phyloP scores from a whole-genome alignment of 495 filamentous ascomycete genomes.

The Annulohypoxylon maeteangense region DNA sequence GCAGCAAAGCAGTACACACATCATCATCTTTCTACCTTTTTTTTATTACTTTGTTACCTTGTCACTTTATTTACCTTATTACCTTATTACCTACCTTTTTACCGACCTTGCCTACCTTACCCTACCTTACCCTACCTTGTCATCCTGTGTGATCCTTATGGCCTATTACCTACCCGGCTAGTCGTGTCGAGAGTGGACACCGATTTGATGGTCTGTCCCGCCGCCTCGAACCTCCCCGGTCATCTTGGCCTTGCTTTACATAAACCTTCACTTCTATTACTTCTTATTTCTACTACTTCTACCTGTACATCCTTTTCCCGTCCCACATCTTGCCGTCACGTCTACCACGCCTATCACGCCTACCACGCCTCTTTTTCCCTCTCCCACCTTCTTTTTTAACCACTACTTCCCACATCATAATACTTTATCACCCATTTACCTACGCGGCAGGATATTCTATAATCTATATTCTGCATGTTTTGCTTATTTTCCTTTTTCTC shows the following conservation, averaged over 20 bases:
- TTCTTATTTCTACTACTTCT: conserved; percentile 14
- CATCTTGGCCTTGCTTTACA: conserved; percentile 46
- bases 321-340: conserved; percentile 50
- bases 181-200: conserved; percentile 46
- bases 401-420: not conserved
- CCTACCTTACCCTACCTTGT: conserved; percentile 17
- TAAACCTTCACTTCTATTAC: conserved; percentile 49
- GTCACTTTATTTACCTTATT: too few relatives aligned
- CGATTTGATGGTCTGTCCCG: conserved; percentile 51
- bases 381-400: conserved; percentile 38
- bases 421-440: conserved; percentile 30
- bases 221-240: conserved; percentile 51
- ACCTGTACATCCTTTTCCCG: conserved; percentile 44
- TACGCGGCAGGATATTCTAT: conserved; percentile 7
- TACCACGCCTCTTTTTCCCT: conserved; percentile 31
- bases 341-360: conserved; percentile 46
- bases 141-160: conserved; percentile 32
- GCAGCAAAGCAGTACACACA: not conserved
- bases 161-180: conserved; percentile 38
- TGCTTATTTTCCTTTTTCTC: conserved; percentile 16
- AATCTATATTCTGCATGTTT: conserved; percentile 18
- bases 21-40: not conserved
- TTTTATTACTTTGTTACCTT: not conserved
- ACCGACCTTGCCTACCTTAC: conserved; percentile 18
- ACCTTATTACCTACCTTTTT: too few relatives aligned